A percentile compares a stretch with the other conserved stretches of the same genome.
phyloP scores from a whole-genome alignment of 192 early-diverging fungal genomes.

The Geranomyces variabilis region DNA sequence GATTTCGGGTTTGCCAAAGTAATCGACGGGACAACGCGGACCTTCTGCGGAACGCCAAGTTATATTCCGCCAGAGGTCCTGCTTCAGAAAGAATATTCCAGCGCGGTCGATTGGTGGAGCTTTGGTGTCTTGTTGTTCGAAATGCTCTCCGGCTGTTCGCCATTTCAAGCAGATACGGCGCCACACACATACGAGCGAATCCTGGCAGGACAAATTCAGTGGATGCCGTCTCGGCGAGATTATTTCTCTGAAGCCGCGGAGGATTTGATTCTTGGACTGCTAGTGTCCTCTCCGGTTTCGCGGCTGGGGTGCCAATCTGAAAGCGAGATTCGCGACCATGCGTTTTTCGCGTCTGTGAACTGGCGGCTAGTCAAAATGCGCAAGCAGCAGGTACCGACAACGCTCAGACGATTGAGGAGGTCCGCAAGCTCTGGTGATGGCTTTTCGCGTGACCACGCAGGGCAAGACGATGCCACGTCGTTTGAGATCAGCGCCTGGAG shows the following conservation, averaged over 20 bases:
- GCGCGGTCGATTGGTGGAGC: constrained; percentile 97
- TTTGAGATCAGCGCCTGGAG: no score
- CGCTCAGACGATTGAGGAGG: no score
- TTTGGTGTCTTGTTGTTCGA: constrained; percentile 87
- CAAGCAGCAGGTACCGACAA: constrained; percentile 4
- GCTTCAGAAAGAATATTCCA: constrained; percentile 82
- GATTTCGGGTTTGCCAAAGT: constrained; percentile 96
- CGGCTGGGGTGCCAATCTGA: constrained; percentile 47
- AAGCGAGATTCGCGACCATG: constrained; percentile 48
- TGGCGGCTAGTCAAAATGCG: constrained; percentile 58
- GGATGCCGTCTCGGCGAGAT: constrained; percentile 31
- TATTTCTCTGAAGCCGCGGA: constrained; percentile 43
- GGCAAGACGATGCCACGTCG: no score
- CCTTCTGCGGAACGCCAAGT: constrained; percentile 92
- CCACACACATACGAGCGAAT: constrained; percentile 52
- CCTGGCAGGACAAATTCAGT: constrained; percentile 46
- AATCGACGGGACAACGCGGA: constrained; percentile 89
- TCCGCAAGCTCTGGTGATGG: not conserved
- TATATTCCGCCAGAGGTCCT: constrained; percentile 87
- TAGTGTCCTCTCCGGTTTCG: constrained; percentile 38
- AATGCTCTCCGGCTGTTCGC: constrained; percentile 61
- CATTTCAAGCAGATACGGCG: constrained; percentile 64
- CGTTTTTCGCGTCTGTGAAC: constrained; percentile 44
- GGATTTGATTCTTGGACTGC: constrained; percentile 42
- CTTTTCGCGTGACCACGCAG: not conserved